Evolutionary conservation across 139 green algal species (phyloP).

Genomic region (Coelastrella sp.): DNA sequence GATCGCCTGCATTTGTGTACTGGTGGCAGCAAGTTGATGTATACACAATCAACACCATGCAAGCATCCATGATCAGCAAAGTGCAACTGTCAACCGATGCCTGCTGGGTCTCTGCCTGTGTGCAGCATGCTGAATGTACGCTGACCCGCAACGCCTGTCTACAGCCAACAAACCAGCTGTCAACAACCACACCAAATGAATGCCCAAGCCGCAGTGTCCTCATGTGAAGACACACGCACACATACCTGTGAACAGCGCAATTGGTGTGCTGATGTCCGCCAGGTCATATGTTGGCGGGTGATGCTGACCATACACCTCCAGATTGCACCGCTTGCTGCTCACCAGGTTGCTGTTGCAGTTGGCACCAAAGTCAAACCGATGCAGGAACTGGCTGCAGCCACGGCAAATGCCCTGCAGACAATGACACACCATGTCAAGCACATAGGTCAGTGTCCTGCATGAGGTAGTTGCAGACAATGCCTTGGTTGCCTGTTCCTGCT

Average conservation of each 20-base stretch:
- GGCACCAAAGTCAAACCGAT: constrained; percentile 50
- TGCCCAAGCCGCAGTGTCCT: no score
- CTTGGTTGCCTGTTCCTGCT: neutral
- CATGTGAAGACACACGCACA: neutral
- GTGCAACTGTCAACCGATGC: no score
- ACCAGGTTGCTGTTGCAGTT: constrained; percentile 15
- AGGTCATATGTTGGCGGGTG: constrained; percentile 46
- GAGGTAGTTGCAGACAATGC: no score
- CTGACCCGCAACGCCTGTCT: no score
- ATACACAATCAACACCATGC: neutral
- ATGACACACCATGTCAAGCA: no score
- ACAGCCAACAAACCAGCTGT: no score
- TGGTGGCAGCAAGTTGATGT: neutral
- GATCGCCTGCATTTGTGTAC: neutral
- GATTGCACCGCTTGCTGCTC: constrained; percentile 48
- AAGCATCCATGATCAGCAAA: no score
- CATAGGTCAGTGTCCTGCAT: no score
- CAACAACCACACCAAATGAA: no score
- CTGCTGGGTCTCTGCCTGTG: no score
- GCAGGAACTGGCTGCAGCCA: neutral
- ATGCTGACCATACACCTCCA: constrained; percentile 43
- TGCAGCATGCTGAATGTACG: no score
- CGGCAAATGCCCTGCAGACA: neutral
- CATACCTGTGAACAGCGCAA: constrained; percentile 70
- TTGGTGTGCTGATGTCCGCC: constrained; percentile 42